These are phyloP conservation scores for Porcisia hertigi DNA, from an alignment of 208 protist genomes.

Conservation along the genomic window DNA sequence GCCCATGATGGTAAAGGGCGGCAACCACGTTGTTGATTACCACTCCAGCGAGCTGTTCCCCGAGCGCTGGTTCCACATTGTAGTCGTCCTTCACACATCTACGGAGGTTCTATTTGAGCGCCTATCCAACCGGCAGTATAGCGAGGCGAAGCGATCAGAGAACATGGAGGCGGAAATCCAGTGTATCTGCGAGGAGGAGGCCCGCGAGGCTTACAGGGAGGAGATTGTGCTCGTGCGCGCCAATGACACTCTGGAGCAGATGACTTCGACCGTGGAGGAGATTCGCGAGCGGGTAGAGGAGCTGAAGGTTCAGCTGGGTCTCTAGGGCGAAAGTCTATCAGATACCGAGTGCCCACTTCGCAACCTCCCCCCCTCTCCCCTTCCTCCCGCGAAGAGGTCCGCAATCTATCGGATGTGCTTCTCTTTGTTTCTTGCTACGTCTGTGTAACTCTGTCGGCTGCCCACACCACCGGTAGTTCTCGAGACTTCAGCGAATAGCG, in stretches of 20 bases:
- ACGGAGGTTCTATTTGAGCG: constrained; percentile 93
- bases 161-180: constrained; percentile 98
- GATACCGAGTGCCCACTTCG: not conserved
- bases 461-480: too few relatives aligned
- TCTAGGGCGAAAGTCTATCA: not conserved
- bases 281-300: constrained; percentile 64
- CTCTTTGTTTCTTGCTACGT: not conserved
- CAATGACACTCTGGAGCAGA: constrained; percentile 94
- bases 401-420: not conserved
- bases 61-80: constrained; percentile 97
- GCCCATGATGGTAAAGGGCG: constrained; percentile 84
- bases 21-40: constrained; percentile 95
- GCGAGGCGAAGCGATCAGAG: constrained; percentile 92
- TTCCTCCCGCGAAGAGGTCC: not conserved
- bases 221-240: constrained; percentile 87
- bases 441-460: not conserved
- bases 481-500: not conserved
- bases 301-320: constrained; percentile 36
- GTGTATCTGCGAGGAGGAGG: constrained; percentile 96
- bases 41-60: constrained; percentile 97
- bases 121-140: constrained; percentile 91
- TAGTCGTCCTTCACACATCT: constrained; percentile 94
- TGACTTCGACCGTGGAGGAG: constrained; percentile 86
- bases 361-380: not conserved
- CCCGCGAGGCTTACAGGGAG: constrained; percentile 88